Conservation (phyloP, 345 rosid species). For the Sapria himalayana region DNA sequence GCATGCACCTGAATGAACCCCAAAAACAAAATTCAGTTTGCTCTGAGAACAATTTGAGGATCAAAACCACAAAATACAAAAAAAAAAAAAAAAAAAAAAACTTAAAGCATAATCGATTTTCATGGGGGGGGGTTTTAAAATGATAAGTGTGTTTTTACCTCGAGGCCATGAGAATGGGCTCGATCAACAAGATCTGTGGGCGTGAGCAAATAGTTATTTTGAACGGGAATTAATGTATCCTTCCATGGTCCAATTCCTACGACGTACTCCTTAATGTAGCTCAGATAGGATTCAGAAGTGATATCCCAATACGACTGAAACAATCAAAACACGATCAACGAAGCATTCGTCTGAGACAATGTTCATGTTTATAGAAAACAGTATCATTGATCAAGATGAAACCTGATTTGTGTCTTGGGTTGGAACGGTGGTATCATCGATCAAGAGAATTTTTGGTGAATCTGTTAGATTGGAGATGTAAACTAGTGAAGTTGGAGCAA, state of each 20-base stretch:
- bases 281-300: constrained; percentile 56
- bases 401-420: constrained; percentile 96
- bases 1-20: constrained; percentile 53
- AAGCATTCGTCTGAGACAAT: background rate
- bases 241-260: constrained; percentile 99
- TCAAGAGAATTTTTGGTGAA: constrained; percentile 66
- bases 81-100: background rate
- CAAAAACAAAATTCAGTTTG: background rate
- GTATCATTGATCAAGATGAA: too few species aligned
- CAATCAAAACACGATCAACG: background rate
- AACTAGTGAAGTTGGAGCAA: constrained; percentile 76
- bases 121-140: background rate
- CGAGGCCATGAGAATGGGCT: constrained; percentile 58
- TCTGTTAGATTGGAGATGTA: constrained; percentile 40
- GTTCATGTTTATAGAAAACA: background rate
- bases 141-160: constrained; percentile 34
- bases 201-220: constrained; percentile 26
- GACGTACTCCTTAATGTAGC: constrained; percentile 54
- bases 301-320: constrained; percentile 77
- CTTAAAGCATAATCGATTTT: background rate
- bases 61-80: background rate
- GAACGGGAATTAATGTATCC: constrained; percentile 67
- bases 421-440: constrained; percentile 37
- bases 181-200: constrained; percentile 79
- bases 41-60: background rate